Evolutionary conservation across 164 flowering plant species (phyloP).

Genomic region (Sedum album): DNA sequence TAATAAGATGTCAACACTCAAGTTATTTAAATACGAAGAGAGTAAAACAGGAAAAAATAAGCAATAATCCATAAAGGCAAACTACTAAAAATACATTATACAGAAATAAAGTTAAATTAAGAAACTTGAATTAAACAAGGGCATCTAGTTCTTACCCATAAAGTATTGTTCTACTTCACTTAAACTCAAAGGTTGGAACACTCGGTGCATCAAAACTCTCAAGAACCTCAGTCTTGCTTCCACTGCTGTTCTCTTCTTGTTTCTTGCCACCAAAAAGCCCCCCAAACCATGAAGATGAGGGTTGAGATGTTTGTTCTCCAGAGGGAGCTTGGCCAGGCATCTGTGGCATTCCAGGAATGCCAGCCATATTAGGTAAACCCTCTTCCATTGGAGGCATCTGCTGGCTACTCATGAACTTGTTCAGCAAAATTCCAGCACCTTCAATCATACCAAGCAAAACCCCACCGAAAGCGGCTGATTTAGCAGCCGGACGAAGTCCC

Average conservation of each 20-base stretch:
- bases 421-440: slow-evolving; percentile 6
- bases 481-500: background rate
- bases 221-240: slow-evolving; percentile 8
- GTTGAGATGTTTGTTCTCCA: background rate
- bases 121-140: background rate
- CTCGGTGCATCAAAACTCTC: slow-evolving; percentile 8
- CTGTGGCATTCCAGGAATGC: background rate
- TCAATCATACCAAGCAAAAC: slow-evolving; percentile 9
- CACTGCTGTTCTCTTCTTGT: background rate
- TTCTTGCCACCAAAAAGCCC: slow-evolving; percentile 6
- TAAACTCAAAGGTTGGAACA: slow-evolving; percentile 3
- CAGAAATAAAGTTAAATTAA: background rate
- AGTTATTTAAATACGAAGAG: too few relatives aligned
- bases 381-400: slow-evolving; percentile 1
- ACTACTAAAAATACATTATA: too few relatives aligned
- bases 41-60: too few relatives aligned
- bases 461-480: slow-evolving; percentile 3
- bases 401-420: background rate
- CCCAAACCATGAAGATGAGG: slow-evolving; percentile 8
- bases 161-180: background rate
- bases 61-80: too few relatives aligned
- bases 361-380: slow-evolving; percentile 7
- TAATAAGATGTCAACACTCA: too few relatives aligned
- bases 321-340: slow-evolving; percentile 1
- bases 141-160: background rate